Evolutionary conservation across 192 early-diverging fungal genomes (phyloP), one percentile per base, ranked within the genome.

Genomic region (Diversispora epigaea): DNA sequence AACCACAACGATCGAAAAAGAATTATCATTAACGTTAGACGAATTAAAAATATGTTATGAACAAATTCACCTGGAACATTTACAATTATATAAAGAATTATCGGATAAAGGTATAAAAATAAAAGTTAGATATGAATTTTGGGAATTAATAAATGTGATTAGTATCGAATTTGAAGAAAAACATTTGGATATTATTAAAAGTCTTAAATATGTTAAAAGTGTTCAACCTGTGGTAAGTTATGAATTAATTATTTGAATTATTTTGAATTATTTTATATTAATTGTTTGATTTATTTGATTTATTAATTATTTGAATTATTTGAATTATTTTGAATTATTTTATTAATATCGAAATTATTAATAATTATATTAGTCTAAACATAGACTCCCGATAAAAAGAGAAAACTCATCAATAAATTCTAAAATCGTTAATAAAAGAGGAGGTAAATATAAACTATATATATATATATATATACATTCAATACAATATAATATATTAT

Each of bases 171-270:
- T 22, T 63, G 32, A 63, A 44, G 32, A 63, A 41, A 14, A 63
- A 17, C 22, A 63, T 63, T n/a, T 63, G 9, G 21, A 44, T 41
- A 63, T 11, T 40, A 63, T 44, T 63, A 32, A 39, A 41, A 39
- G 41, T 39, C 17, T 63, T 17, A 14, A 3, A 14, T 15, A 32
- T 39, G 61, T 63, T 14, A 15, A 63, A 41, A 41, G 11, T 22
- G 15, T 63, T 63, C 32, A 63, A n/a, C 61, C 61, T 41, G 39
- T 63, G 8, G 61, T 63, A 63, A 41, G 40, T 63, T 63, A n/a
- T 58, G 3, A 10, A 58, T 11, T 6, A 10, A 22, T 14, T 6
- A 4, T 0, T 11, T 10, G 22, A 9, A 40, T 25, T 14, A 62
- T 3, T 63, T 63, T n/a, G n/a, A 32, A 15, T 41, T 63, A 40